A percentile compares a stretch with the other conserved stretches of the same genome.
phyloP scores from a whole-genome alignment of 768 basidiomycete species.

The Lactarius hatsudake region DNA sequence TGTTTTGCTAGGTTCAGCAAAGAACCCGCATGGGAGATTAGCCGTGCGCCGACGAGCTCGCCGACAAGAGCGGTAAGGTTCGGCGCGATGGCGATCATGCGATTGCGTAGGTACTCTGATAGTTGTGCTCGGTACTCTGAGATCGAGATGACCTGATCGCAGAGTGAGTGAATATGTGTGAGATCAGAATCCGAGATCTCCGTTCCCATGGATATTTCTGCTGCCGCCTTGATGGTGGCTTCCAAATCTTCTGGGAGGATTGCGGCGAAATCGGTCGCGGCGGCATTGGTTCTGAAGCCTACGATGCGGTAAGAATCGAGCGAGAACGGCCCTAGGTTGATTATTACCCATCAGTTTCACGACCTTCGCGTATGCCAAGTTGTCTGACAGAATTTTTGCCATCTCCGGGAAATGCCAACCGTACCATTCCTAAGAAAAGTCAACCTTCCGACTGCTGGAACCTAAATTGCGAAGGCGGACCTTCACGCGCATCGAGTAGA shows the following conservation, averaged over 20 bases:
- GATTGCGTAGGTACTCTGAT: conserved; percentile 93
- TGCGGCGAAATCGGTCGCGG: conserved; percentile 77
- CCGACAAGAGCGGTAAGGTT: conserved; percentile 87
- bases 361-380: conserved; percentile 93
- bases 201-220: conserved; percentile 99
- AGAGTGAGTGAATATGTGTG: conserved; percentile 92
- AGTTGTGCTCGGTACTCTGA: conserved; percentile 92
- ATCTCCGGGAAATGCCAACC: conserved; percentile 99
- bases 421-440: conserved; percentile 90
- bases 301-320: conserved; percentile 8
- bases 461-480: conserved; percentile 39
- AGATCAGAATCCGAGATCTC: conserved; percentile 98
- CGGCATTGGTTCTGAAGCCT: conserved; percentile 95
- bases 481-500: conserved; percentile 99
- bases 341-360: conserved; percentile 83
- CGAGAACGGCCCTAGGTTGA: not conserved
- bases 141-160: conserved; percentile 98
- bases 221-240: conserved; percentile 89
- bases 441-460: not conserved
- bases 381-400: conserved; percentile 97
- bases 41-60: conserved; percentile 70
- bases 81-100: conserved; percentile 97
- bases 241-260: conserved; percentile 98
- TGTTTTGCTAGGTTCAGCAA: conserved; percentile 69
- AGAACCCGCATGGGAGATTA: conserved; percentile 74